Conservation (phyloP, 805 yeast species). For the Grigorovia humatica region DNA sequence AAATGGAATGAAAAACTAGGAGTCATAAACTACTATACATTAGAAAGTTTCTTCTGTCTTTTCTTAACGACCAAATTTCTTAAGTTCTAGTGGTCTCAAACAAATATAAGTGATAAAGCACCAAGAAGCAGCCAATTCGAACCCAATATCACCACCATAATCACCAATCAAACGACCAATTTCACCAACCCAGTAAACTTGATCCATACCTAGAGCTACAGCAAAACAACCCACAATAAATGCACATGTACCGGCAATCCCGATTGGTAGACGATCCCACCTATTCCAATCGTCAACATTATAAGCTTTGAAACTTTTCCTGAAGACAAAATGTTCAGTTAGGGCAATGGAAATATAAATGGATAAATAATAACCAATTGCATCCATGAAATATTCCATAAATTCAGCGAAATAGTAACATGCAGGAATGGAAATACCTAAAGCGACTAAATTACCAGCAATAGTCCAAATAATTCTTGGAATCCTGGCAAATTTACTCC, state of each 20-base stretch:
- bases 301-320: constrained; percentile 43
- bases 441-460: constrained; percentile 59
- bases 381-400: constrained; percentile 80
- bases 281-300: constrained; percentile 53
- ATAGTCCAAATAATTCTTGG: constrained; percentile 83
- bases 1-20: no score
- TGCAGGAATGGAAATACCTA: constrained; percentile 86
- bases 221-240: constrained; percentile 81
- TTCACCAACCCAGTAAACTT: constrained; percentile 73
- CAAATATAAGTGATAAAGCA: constrained; percentile 51
- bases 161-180: constrained; percentile 51
- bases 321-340: constrained; percentile 79
- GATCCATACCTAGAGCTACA: constrained; percentile 79
- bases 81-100: constrained; percentile 55
- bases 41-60: no score
- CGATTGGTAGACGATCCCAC: constrained; percentile 53
- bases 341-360: constrained; percentile 66
- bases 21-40: no score
- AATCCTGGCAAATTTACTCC: constrained; percentile 60
- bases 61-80: constrained; percentile 38
- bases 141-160: constrained; percentile 79
- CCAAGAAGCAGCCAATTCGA: constrained; percentile 62
- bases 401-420: constrained; percentile 62
- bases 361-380: constrained; percentile 85
- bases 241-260: constrained; percentile 67